Evolutionary conservation across 2,329 filamentous ascomycete genomes (phyloP).

Genomic region (Fusarium poae): DNA sequence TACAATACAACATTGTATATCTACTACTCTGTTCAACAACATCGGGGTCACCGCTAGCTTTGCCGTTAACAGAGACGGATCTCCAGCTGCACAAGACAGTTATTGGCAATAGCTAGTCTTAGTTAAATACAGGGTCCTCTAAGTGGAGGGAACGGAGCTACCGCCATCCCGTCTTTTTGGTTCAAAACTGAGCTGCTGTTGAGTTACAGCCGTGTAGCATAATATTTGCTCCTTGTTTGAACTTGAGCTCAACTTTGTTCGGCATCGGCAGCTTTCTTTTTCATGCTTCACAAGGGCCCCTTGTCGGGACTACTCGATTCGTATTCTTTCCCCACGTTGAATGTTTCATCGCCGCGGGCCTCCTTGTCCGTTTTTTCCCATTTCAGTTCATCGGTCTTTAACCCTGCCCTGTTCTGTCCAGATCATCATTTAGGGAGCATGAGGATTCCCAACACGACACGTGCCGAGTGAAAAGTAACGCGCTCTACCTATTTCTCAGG

Average conservation of each 20-base stretch:
- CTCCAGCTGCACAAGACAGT: constrained; percentile 6
- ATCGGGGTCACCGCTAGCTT: constrained; percentile 23
- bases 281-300: constrained; percentile 10
- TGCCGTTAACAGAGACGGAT: constrained; percentile 9
- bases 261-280: constrained; percentile 23
- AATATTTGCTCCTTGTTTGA: constrained; percentile 31
- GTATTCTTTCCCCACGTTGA: constrained; percentile 49
- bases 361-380: constrained; percentile 39
- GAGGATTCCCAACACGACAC: constrained; percentile 35
- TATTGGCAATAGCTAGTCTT: background rate
- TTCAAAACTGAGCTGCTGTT: background rate
- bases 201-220: constrained; percentile 27
- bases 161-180: constrained; percentile 40
- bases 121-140: background rate
- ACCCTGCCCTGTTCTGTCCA: constrained; percentile 17
- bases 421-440: constrained; percentile 13
- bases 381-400: constrained; percentile 20
- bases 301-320: constrained; percentile 43
- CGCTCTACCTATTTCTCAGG: constrained; percentile 29
- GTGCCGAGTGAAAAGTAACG: constrained; percentile 40
- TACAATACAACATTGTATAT: background rate
- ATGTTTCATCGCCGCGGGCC: constrained; percentile 46
- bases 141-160: constrained; percentile 28
- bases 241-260: constrained; percentile 20
- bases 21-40: background rate